phyloP scores from a whole-genome alignment of 75 land plant genomes.

The Ceratopteris richardii region DNA sequence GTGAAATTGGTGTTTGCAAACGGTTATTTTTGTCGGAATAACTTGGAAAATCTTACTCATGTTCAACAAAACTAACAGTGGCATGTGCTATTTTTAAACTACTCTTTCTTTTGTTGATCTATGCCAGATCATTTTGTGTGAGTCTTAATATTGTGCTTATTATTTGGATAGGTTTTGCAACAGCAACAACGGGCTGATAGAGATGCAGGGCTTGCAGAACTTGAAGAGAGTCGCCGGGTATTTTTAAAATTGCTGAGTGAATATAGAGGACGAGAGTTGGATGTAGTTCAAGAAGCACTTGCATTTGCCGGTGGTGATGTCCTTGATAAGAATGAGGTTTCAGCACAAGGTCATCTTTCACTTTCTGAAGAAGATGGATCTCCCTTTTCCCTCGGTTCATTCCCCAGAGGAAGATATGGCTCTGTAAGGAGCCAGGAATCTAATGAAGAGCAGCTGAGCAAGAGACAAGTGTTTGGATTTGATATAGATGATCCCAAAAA shows the following conservation, averaged over 20 bases:
- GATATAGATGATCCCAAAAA: conserved; percentile 7
- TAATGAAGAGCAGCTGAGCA: not conserved
- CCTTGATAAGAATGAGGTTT: conserved; percentile 63
- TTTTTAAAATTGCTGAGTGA: conserved; percentile 53
- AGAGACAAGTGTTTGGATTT: not conserved
- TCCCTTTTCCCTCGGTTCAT: not conserved
- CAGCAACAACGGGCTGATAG: conserved; percentile 67
- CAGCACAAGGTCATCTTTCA: conserved; percentile 2
- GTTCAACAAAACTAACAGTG: too few relatives aligned
- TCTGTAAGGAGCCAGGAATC: too few relatives aligned
- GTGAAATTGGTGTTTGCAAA: too few relatives aligned
- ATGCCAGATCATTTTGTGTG: too few relatives aligned
- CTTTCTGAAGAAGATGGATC: conserved; percentile 1
- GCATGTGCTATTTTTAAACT: too few relatives aligned
- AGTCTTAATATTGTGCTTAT: too few relatives aligned
- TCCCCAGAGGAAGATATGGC: conserved; percentile 8
- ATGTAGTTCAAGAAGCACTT: conserved; percentile 74
- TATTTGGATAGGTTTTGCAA: conserved; percentile 60
- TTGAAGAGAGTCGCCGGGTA: conserved; percentile 64
- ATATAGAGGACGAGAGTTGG: conserved; percentile 62
- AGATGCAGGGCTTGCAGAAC: conserved; percentile 63
- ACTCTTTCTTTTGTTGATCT: too few relatives aligned
- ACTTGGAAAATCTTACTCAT: too few relatives aligned
- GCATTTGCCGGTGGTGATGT: conserved; percentile 78
- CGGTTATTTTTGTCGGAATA: too few relatives aligned